These are phyloP conservation scores for Cryptomeria japonica DNA, from an alignment of 75 land plant species.

Conservation along the genomic window DNA sequence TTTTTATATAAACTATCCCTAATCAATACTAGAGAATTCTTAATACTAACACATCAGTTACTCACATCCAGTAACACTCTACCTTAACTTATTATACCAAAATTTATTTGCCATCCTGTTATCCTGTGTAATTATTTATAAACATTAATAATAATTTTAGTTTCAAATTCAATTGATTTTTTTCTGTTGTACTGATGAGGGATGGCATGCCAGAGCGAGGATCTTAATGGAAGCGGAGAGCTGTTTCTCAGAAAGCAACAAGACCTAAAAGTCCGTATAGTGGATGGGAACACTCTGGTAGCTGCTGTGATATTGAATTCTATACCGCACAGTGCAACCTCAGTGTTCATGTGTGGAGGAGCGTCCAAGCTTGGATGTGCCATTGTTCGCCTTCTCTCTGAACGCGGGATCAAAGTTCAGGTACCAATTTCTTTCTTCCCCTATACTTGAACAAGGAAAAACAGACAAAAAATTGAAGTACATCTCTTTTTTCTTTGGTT, in stretches of 20 bases:
- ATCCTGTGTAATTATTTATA: too few relatives aligned
- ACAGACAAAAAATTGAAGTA: not conserved
- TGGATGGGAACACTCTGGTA: slow-evolving; percentile 71
- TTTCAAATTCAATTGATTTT: not conserved
- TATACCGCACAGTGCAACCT: slow-evolving; percentile 40
- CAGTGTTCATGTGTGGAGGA: slow-evolving; percentile 49
- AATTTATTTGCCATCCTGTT: too few relatives aligned
- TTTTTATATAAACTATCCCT: too few relatives aligned
- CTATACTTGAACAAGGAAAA: not conserved
- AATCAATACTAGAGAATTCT: too few relatives aligned
- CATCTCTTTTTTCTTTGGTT: not conserved
- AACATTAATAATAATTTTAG: too few relatives aligned
- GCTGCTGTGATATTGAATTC: slow-evolving; percentile 56
- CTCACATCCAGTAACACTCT: not conserved
- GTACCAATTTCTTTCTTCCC: not conserved
- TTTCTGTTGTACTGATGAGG: not conserved
- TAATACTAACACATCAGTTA: not conserved
- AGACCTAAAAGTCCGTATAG: slow-evolving; percentile 45
- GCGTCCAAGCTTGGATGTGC: slow-evolving; percentile 44
- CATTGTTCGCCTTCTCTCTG: slow-evolving; percentile 34
- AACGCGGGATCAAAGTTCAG: slow-evolving; percentile 40
- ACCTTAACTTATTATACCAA: too few relatives aligned
- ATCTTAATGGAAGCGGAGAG: slow-evolving; percentile 53
- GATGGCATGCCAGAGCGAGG: slow-evolving; percentile 31
- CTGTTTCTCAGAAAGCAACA: slow-evolving; percentile 44